Evolutionary conservation across 768 basidiomycete genomes (phyloP), one percentile per base, ranked within the genome.

Genomic region (Trametopsis cervina): DNA sequence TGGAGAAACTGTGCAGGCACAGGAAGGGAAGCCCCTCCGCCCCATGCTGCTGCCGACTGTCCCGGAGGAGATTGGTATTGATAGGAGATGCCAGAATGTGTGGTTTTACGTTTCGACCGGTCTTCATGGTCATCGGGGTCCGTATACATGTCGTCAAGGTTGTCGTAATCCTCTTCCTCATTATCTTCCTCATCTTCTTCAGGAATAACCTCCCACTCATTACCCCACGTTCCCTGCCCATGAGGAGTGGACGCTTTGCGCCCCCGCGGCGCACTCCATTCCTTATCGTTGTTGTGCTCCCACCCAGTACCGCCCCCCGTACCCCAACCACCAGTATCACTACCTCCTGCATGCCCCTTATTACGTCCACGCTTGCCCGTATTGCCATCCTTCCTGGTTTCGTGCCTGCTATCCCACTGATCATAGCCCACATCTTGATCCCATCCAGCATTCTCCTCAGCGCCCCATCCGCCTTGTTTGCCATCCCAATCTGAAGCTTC

Each of bases 171-270:
- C 22, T 48, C 57, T 11, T 48, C 40, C 2, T 51, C 29, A 6
- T 47, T 22, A 11, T 47, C 50, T 21, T 50, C 53, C 20, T 52
- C 40, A 3, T 55, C 55, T 46, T 58, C 55, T 24, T 54, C 50
- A 9, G 48, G 21, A 23, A 46, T 47, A n/a, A 47, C 45, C 40
- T 49, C 33, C 35, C 47, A 18, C 15, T 48, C 52, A 43, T 29
- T 45, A 3, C 12, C 46, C 48, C 46, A 42, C n/a, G 25, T 26
- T 21, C 17, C 27, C 13, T 43, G 42, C 10, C 18, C 42, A 25
- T 49, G 26, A 5, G 17, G 11, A 9, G 24, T 42, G 1, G 40
- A 22, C 4, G 46, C 38, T 25, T 20, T 33, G 7, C 29, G 7
- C 15, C 29, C 29, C 9, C 29, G 29, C 29, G 39, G 18, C 11